Base-by-base conservation (phyloP, 108 stramenopile species). In the Epipyxis sp. region DNA sequence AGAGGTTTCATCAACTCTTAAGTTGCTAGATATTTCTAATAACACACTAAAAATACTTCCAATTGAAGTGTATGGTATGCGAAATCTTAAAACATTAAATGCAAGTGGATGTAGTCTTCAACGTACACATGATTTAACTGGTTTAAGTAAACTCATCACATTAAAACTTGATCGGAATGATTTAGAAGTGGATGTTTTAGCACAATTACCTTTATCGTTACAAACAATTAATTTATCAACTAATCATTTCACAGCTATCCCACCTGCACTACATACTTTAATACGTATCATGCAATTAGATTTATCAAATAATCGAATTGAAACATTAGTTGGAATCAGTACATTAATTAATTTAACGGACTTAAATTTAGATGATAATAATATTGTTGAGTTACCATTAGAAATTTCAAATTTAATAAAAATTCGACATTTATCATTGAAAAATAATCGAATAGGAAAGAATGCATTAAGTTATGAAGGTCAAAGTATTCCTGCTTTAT, bases 171-270 rank as follows among this genome's bases (percentile, higher is more conserved):
- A 57, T 25, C 54, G 54, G 20, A 57, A 57, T 25, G 54, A 57
- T 25, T 25, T 57, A 16, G 54, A 57, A 57, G 54, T 20, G 54
- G 25, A 16, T 16, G 25, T 25, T 20, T 16, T 57, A 20, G 54
- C 20, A 16, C 20, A 16, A 20, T 25, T 57, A 20, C 54, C 54
- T 16, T 25, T 25, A 57, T 57, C 54, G 20, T 20, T 57, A 20
- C 16, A 16, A 57, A 16, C 25, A 20, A 20, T 57, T 20, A 20
- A 16, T 16, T 20, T 57, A 16, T 25, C 20, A 25, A 25, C 16
- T 57, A 57, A 57, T 57, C 54, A 57, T 57, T 57, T 57, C 54
- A 57, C 20, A 57, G 16, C 54, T 20, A 57, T 57, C 54, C 54
- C 54, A 20, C 54, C 54, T 16, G 16, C 54, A 57, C 16, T 57